Evolutionary conservation across 768 basidiomycete species (phyloP).

Genomic region (Termitomyces sp.): DNA sequence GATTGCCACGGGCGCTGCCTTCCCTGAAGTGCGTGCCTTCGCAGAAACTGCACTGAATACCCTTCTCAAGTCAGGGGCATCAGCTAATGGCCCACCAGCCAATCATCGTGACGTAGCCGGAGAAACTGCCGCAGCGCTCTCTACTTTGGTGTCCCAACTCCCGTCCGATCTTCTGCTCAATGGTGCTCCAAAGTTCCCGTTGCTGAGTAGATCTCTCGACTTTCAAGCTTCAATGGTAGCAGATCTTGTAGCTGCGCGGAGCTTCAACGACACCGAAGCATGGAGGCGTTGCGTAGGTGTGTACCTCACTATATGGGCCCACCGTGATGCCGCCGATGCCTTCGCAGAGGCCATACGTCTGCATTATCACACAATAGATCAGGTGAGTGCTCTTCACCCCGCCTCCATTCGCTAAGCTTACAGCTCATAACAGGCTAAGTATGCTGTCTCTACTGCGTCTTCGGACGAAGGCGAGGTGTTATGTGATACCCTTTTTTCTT

Average conservation of each 20-base stretch:
- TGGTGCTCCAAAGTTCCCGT: slow-evolving; percentile 48
- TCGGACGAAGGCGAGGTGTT: slow-evolving; percentile 80
- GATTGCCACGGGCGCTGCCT: slow-evolving; percentile 87
- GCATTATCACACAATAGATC: slow-evolving; percentile 77
- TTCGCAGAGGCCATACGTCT: slow-evolving; percentile 64
- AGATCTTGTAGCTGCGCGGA: slow-evolving; percentile 66
- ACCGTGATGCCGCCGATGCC: slow-evolving; percentile 37
- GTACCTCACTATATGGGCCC: slow-evolving; percentile 74
- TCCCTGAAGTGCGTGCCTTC: slow-evolving; percentile 74
- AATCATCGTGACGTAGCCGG: slow-evolving; percentile 63
- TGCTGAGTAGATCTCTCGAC: slow-evolving; percentile 57
- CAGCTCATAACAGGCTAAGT: slow-evolving; percentile 47
- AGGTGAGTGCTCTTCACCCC: slow-evolving; percentile 33
- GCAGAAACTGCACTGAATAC: slow-evolving; percentile 63
- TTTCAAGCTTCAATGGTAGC: slow-evolving; percentile 74
- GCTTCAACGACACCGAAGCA: slow-evolving; percentile 45
- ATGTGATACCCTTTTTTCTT: slow-evolving; percentile 91
- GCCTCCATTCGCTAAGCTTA: neutral
- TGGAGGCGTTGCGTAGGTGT: slow-evolving; percentile 74
- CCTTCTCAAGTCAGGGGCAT: slow-evolving; percentile 80
- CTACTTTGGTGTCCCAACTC: slow-evolving; percentile 56
- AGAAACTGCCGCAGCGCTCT: slow-evolving; percentile 55
- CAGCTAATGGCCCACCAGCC: slow-evolving; percentile 65
- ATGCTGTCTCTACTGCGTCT: slow-evolving; percentile 36
- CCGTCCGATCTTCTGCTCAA: slow-evolving; percentile 42